Percentiles rank a stretch among this genome's conserved stretches.
Evolutionary conservation across 768 basidiomycete species (phyloP).

Genomic region (Pulveroboletus sp.): DNA sequence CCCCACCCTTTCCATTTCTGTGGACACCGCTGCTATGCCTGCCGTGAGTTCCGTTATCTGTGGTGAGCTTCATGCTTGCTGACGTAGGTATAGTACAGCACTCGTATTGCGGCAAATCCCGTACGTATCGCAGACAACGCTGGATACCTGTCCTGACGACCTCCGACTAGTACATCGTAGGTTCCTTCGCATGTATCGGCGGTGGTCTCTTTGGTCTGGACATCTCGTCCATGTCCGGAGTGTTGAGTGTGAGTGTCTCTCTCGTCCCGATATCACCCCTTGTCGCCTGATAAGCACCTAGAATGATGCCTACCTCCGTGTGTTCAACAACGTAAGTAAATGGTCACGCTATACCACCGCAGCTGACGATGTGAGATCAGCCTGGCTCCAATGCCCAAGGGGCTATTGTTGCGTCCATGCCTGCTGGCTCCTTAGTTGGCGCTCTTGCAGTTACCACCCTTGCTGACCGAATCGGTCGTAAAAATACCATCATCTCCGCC

Average conservation of each 20-base stretch:
- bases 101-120: constrained; percentile 55
- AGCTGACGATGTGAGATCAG: constrained; percentile 18
- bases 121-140: constrained; percentile 26
- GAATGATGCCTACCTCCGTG: constrained; percentile 25
- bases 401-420: constrained; percentile 76
- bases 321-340: constrained; percentile 24
- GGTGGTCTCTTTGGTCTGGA: constrained; percentile 77
- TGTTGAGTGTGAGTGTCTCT: constrained; percentile 45
- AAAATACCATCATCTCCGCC: constrained; percentile 58
- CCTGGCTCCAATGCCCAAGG: constrained; percentile 58
- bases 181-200: constrained; percentile 77
- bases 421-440: constrained; percentile 63
- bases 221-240: constrained; percentile 80
- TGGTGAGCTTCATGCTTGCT: not conserved
- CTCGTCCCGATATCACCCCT: not conserved
- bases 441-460: constrained; percentile 58
- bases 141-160: constrained; percentile 3
- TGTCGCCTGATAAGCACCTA: constrained; percentile 5
- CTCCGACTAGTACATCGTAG: constrained; percentile 62
- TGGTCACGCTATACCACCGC: not conserved
- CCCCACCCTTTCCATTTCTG: not conserved
- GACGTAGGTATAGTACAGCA: constrained; percentile 40
- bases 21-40: constrained; percentile 18
- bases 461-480: constrained; percentile 63
- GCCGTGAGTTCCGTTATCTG: constrained; percentile 14